Evolutionary conservation across 2,329 filamentous ascomycete genomes (phyloP).

Genomic region (Chrysoporthe austroafricana): DNA sequence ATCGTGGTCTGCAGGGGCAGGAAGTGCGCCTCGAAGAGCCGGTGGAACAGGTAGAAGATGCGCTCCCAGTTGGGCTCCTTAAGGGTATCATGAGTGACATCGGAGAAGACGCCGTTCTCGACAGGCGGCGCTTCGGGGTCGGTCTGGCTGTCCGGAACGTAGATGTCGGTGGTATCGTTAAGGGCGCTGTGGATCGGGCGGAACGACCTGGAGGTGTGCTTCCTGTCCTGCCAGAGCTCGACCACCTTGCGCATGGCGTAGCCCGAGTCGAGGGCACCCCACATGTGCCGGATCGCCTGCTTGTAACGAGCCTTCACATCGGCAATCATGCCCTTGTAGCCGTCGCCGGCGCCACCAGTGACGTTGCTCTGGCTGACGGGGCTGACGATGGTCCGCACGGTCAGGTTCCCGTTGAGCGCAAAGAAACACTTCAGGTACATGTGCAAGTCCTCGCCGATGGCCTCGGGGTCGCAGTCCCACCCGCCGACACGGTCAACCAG

Average conservation of each 20-base stretch:
- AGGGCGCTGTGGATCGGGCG: conserved; percentile 58
- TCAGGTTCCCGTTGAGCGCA: conserved; percentile 70
- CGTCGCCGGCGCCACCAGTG: conserved; percentile 60
- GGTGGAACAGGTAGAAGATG: conserved; percentile 63
- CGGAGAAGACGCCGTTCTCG: conserved; percentile 59
- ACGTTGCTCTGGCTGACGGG: conserved; percentile 77
- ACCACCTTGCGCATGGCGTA: conserved; percentile 63
- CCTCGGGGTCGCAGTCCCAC: conserved; percentile 72
- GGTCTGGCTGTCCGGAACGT: conserved; percentile 50
- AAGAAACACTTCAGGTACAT: conserved; percentile 83
- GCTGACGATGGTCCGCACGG: conserved; percentile 65
- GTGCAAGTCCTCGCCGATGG: conserved; percentile 76
- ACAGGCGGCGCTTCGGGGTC: conserved; percentile 43
- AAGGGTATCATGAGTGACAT: conserved; percentile 56
- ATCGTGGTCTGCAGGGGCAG: conserved; percentile 70
- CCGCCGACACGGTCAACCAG: conserved; percentile 71
- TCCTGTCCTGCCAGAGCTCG: conserved; percentile 62
- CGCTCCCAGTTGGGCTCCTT: conserved; percentile 58
- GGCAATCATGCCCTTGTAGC: conserved; percentile 55
- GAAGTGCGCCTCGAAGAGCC: conserved; percentile 76
- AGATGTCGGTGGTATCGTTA: conserved; percentile 50
- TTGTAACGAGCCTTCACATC: conserved; percentile 70
- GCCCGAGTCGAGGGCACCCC: conserved; percentile 72
- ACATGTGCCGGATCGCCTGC: conserved; percentile 76
- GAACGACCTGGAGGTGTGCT: conserved; percentile 58